A percentile compares a stretch with the other conserved stretches of the same genome.
These are phyloP conservation scores for Cryptococcus floricola DNA, from an alignment of 1,284 basidiomycete species.

Conservation along the genomic window DNA sequence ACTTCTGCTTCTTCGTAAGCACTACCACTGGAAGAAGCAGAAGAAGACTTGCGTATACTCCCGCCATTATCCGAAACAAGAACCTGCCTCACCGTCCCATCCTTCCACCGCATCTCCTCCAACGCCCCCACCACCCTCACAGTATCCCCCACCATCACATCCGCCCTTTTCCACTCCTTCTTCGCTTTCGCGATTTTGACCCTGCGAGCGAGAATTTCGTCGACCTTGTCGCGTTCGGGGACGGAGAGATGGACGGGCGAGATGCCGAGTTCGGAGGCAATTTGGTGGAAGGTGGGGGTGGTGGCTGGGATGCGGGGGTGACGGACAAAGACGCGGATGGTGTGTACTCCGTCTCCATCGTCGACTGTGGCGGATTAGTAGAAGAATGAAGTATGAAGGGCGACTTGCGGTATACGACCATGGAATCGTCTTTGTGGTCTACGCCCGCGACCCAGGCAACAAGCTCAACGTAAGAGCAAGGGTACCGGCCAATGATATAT, in stretches of 20 bases:
- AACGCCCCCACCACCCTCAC: constrained; percentile 36
- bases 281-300: neutral
- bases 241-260: neutral
- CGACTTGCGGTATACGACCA: constrained; percentile 29
- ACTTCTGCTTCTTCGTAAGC: constrained; percentile 16
- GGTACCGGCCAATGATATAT: constrained; percentile 35
- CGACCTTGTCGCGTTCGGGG: neutral
- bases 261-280: neutral
- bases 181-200: neutral
- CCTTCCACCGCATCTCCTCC: constrained; percentile 29
- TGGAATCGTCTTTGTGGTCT: constrained; percentile 30
- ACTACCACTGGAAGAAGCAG: neutral
- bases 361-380: constrained; percentile 26
- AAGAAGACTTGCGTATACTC: constrained; percentile 25
- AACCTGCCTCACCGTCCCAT: constrained; percentile 27
- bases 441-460: constrained; percentile 44
- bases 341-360: constrained; percentile 36
- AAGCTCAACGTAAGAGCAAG: constrained; percentile 38
- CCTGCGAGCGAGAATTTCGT: too few species aligned
- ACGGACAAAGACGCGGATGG: constrained; percentile 23
- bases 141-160: constrained; percentile 39
- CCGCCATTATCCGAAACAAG: constrained; percentile 37
- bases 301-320: constrained; percentile 6
- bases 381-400: neutral
- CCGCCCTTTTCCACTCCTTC: constrained; percentile 2